Evolutionary conservation across 1,139 yeast species (phyloP).

Genomic region (Geotrichum klebahnii): DNA sequence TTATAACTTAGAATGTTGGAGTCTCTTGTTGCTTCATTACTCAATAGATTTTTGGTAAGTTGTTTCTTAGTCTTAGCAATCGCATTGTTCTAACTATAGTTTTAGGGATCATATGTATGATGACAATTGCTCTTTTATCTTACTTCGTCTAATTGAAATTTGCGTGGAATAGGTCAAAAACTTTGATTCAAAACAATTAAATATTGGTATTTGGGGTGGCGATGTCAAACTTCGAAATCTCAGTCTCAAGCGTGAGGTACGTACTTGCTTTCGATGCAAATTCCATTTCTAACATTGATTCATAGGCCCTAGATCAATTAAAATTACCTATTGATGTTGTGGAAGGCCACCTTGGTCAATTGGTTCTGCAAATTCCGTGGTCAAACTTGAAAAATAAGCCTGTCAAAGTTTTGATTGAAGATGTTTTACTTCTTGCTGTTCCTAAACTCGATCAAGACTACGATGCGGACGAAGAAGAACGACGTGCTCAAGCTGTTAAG

Average conservation of each 20-base stretch:
- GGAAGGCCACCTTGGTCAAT: slow-evolving; percentile 85
- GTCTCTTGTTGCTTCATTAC: slow-evolving; percentile 48
- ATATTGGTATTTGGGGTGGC: slow-evolving; percentile 97
- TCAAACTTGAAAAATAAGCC: slow-evolving; percentile 90
- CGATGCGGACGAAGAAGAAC: slow-evolving; percentile 62
- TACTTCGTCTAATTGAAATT: slow-evolving; percentile 8
- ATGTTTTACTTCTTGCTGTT: slow-evolving; percentile 75
- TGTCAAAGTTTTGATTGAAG: slow-evolving; percentile 83
- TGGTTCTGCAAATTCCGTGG: slow-evolving; percentile 94
- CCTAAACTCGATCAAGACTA: slow-evolving; percentile 56
- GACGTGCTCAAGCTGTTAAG: slow-evolving; percentile 63
- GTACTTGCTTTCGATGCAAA: slow-evolving; percentile 19
- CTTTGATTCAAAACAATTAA: slow-evolving; percentile 89
- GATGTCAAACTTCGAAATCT: slow-evolving; percentile 83
- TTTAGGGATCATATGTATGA: slow-evolving; percentile 33
- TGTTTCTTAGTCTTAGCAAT: not conserved
- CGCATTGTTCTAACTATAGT: slow-evolving; percentile 2
- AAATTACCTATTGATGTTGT: slow-evolving; percentile 84
- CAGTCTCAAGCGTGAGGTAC: slow-evolving; percentile 62
- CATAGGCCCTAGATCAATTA: slow-evolving; percentile 72
- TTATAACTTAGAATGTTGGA: slow-evolving; percentile 43
- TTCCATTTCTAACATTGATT: slow-evolving; percentile 21
- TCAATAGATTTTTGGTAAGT: slow-evolving; percentile 47
- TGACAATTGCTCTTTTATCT: not conserved
- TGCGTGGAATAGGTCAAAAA: slow-evolving; percentile 86